Base-by-base conservation (phyloP, 148 eudicot species). In the Camellia sinensis region DNA sequence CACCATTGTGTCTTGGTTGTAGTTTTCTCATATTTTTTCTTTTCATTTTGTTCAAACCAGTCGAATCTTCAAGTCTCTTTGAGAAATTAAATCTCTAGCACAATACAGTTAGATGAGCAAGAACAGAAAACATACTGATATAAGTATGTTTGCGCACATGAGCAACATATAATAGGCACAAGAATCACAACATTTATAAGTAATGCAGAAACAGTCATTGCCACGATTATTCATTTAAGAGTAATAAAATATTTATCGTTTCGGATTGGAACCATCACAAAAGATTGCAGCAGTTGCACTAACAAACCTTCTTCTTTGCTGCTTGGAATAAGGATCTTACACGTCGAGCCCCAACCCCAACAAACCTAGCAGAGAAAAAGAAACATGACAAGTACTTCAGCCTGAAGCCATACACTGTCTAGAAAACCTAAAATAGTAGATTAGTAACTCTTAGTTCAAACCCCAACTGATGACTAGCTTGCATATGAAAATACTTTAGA, bases 311-410 rank as follows among this genome's bases (percentile, higher is more conserved):
- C 85, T 96, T 96, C 87, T 93, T 96, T 66, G 99, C 98, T 74
- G 97, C 99, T 88, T 96, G 98, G 82, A 96, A 96, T 79, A 96
- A 86, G 76, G 99, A 96, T 87, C 99, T 89, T 80, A 92, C 99
- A 68, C 98, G 93, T 22, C 98, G 97, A 86, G 99, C 99, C 86
- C 99, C 99, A 86, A 96, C 98, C 63, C 99, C 99, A 80, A 96
- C 99, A 90, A 93, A 96, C 99, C 99, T 96, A 86, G 43, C 17
- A 74, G 45, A 82, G 15, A 53, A 68, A 29, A 56, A 53, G 68
- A 19, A 74, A 74, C 41, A 73, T 37, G 29, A n/a, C 67, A 71
- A 74, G 67, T 73, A 66, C 29, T 73, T 82, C 80, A 71, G 72
- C 60, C 43, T 22, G 12, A 40, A 69, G 57, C 11, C 13, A 68